Percentiles rank a stretch among this genome's conserved stretches.
Conservation (phyloP, 371 early-diverging fungal species). For the Mortierella sp. region DNA sequence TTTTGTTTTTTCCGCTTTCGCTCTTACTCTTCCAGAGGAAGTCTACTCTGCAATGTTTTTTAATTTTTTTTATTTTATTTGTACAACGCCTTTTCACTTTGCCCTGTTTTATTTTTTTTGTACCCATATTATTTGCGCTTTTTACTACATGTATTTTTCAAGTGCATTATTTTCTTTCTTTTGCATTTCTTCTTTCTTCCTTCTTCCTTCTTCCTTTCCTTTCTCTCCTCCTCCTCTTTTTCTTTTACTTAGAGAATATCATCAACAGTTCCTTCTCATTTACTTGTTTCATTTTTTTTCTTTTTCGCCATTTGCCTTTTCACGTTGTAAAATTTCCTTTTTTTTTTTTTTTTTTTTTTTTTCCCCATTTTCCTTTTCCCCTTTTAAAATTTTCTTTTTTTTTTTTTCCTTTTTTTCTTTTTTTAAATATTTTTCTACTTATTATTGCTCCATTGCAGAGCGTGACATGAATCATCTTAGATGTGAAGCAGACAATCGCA, state of each 20-base stretch:
- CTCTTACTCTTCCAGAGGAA: neutral
- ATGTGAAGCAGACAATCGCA: slow-evolving; percentile 4
- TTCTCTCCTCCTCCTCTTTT: neutral
- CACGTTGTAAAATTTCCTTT: neutral
- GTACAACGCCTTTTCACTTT: neutral
- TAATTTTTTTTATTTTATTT: neutral
- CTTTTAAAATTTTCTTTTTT: neutral
- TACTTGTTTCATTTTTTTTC: neutral
- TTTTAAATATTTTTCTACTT: slow-evolving; percentile 1
- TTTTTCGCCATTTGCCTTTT: slow-evolving; percentile 1
- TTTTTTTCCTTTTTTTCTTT: neutral
- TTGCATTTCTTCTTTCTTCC: neutral
- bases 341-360: slow-evolving; percentile 3
- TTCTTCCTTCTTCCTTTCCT: slow-evolving; percentile 11
- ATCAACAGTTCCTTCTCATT: neutral
- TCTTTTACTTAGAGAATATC: neutral
- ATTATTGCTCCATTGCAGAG: slow-evolving; percentile 2
- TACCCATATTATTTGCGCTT: slow-evolving; percentile 3
- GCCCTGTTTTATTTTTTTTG: neutral
- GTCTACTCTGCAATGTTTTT: neutral
- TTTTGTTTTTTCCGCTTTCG: slow-evolving; percentile 4
- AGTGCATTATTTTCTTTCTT: neutral
- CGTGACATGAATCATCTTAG: neutral
- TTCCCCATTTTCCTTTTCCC: neutral
- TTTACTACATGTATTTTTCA: neutral